Evolutionary conservation across 352 stramenopile species (phyloP), one percentile per base, ranked within the genome.

Genomic region (Phytopythium delawarense): DNA sequence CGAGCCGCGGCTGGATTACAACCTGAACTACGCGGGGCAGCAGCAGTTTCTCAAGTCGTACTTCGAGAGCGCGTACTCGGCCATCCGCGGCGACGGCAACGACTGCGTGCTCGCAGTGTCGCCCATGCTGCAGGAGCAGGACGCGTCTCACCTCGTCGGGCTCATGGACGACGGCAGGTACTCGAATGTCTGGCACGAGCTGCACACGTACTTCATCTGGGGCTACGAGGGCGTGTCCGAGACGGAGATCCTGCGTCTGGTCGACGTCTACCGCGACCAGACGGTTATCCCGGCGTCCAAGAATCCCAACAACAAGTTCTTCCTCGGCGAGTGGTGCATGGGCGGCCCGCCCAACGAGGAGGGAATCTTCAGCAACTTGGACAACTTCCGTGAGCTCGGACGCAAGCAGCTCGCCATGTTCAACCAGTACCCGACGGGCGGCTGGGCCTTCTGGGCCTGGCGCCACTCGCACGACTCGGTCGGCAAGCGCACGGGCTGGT

Each of bases 181-280:
- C 65, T 25, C 44, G 35, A 82, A 84, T 53, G 71, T 87, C n/a
- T 87, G 77, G 75, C 58, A 74, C 61, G 77, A 84, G 51, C 75
- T 65, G 35, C 77, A 87, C 59, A 37, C 58, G 30, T 84, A 82
- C 69, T 81, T 68, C 66, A 70, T 71, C 15, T 75, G 65, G 60
- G 74, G 63, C 23, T 76, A 67, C 40, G 66, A 66, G 18, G 34
- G 42, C 23, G 25, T 58, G 9, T 62, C 45, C 12, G 67, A 81
- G 48, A 25, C 34, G 11, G 28, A 66, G 13, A 48, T 75, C 7
- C 39, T 68, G 40, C 11, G 15, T 7, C 12, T 34, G 11, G 18
- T 51, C 8, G 55, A 70, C 60, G 28, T 64, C 8, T 76, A 57
- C n/a, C 32, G 32, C 16, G 44, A 52, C 8, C 45, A 63, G 6